phyloP scores from a whole-genome alignment of 2,329 filamentous ascomycete species.

The Corinectria fuckeliana region DNA sequence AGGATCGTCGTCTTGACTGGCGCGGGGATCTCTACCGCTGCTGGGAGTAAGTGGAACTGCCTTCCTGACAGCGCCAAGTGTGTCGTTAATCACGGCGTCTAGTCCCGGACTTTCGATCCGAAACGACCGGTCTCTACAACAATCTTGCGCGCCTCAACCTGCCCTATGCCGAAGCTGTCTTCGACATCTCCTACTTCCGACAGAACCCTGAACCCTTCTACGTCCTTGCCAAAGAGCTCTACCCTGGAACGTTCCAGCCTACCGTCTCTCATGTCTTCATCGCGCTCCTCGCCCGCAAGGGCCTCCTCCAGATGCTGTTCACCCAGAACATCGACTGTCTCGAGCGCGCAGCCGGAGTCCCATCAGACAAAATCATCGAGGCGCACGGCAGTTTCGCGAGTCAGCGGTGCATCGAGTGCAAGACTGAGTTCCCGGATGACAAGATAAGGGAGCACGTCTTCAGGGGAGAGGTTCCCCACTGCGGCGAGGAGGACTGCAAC shows the following conservation, averaged over 20 bases:
- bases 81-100: slow-evolving; percentile 23
- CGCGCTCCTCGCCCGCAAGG: slow-evolving; percentile 78
- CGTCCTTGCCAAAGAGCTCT: slow-evolving; percentile 86
- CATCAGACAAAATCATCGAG: slow-evolving; percentile 81
- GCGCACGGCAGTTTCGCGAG: slow-evolving; percentile 94
- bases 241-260: slow-evolving; percentile 86
- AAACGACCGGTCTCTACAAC: slow-evolving; percentile 90
- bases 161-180: slow-evolving; percentile 89
- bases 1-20: slow-evolving; percentile 89
- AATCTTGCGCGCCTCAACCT: slow-evolving; percentile 88
- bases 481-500: slow-evolving; percentile 65
- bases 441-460: slow-evolving; percentile 75
- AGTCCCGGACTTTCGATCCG: slow-evolving; percentile 94
- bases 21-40: slow-evolving; percentile 83
- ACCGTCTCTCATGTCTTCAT: slow-evolving; percentile 93
- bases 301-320: slow-evolving; percentile 82
- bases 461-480: slow-evolving; percentile 73
- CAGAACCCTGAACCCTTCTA: slow-evolving; percentile 90
- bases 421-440: slow-evolving; percentile 71
- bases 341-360: slow-evolving; percentile 85
- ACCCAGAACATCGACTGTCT: slow-evolving; percentile 98
- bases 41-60: slow-evolving; percentile 56
- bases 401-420: slow-evolving; percentile 92
- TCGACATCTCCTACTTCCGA: slow-evolving; percentile 90
- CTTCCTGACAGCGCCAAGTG: background rate